Base-by-base conservation (phyloP, 2,329 filamentous ascomycete genomes). In the Calonectria multiphialidica region DNA sequence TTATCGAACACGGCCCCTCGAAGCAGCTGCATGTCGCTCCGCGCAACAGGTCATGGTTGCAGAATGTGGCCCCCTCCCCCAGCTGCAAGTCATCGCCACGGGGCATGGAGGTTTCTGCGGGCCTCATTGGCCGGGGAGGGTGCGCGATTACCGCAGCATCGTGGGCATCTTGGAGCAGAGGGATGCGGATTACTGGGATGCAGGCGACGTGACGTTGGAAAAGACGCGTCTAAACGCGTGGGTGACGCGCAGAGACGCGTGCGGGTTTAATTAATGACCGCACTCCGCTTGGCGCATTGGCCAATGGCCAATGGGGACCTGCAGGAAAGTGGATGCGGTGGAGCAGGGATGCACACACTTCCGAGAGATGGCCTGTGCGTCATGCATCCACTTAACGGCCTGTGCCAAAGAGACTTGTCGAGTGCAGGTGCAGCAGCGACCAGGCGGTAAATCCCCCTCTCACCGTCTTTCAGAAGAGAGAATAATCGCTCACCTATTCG, bases 321-420 rank as follows among this genome's bases (percentile, higher is more conserved):
- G 9, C 10, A 23, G 55, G 30, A 21, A 7, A 50, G 66, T 69
- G 74, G 33, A 73, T 64, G 68, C 21, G 23, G 66, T 70, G 74
- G 77, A n/a, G 42, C 23, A 59, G 15, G 25, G 44, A 74, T 76
- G 77, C 77, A 78, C 68, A 69, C 77, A 79, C 77, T 78, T 78
- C 77, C 77, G 77, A 49, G 25, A 6, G 8, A 1, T 78, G 77
- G 70, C 69, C 74, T 53, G 73, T 79, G 77, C 77, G 65, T 28
- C 30, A 72, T 70, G 70, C 70, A 72, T 55, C 66, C 70, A 72
- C 70, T 72, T 68, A 59, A 72, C 37, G 40, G 59, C 44, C 42
- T 42, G 35, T 40, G 45, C 47, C 49, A 57, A 44, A 49, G 28
- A 59, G 33, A 30, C 61, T 33, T 66, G 33, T 57, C 21, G 33